A percentile compares a stretch with the other conserved stretches of the same genome.
These are phyloP conservation scores for Heterobasidion irregulare DNA, from an alignment of 1,284 basidiomycete genomes.

Conservation along the genomic window DNA sequence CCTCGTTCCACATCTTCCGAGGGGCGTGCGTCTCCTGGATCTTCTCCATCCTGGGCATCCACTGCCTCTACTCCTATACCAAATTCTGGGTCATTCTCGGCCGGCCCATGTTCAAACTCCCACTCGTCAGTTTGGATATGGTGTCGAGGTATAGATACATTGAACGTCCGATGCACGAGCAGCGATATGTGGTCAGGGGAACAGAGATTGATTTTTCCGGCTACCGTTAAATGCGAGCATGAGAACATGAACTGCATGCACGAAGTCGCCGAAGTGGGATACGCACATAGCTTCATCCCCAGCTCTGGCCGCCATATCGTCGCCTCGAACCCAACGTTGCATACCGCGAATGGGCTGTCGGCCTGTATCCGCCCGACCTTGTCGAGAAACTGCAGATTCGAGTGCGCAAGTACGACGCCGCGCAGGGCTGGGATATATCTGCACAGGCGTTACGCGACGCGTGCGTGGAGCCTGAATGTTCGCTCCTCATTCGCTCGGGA, in stretches of 20 bases:
- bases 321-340: conserved; percentile 72
- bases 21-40: conserved; percentile 16
- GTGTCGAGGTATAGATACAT: conserved; percentile 90
- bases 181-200: conserved; percentile 94
- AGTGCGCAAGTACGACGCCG: conserved; percentile 86
- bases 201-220: conserved; percentile 81
- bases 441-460: background rate
- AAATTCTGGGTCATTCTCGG: conserved; percentile 70
- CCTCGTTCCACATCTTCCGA: conserved; percentile 31
- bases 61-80: conserved; percentile 21
- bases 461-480: background rate
- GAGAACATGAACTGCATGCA: background rate
- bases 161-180: conserved; percentile 92
- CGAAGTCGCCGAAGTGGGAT: background rate
- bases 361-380: conserved; percentile 66
- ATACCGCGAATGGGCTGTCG: conserved; percentile 85
- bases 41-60: conserved; percentile 17
- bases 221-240: conserved; percentile 29
- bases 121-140: conserved; percentile 82
- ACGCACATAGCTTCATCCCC: conserved; percentile 77
- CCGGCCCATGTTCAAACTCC: conserved; percentile 81
- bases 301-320: conserved; percentile 87
- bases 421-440: conserved; percentile 87
- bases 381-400: conserved; percentile 65
- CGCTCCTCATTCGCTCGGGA: conserved; percentile 2